Percentiles rank a stretch among this genome's conserved stretches.
Conservation (phyloP, 495 filamentous ascomycete species). For the Daldinia bambusicola region DNA sequence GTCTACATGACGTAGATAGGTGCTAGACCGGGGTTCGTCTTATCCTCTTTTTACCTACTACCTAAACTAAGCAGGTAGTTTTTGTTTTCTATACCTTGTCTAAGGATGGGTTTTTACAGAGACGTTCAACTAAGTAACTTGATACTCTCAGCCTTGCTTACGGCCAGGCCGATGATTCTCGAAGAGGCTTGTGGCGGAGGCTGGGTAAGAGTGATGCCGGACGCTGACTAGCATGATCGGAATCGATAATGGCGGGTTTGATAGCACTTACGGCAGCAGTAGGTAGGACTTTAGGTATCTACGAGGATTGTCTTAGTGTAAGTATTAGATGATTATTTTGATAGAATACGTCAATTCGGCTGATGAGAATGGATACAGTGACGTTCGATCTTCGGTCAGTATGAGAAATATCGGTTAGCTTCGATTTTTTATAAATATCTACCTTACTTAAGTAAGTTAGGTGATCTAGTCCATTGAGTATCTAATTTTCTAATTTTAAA, state of each 20-base stretch:
- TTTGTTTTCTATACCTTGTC: background rate
- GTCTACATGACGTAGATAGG: no score
- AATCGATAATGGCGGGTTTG: background rate
- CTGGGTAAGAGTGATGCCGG: background rate
- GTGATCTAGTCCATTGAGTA: background rate
- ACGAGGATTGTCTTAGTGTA: background rate
- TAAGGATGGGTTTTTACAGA: background rate
- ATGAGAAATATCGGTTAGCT: background rate
- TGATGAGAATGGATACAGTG: background rate
- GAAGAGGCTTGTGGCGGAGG: background rate
- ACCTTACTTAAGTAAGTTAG: background rate
- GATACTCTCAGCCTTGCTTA: background rate
- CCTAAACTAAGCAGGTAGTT: background rate
- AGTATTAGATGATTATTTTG: background rate
- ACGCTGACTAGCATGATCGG: background rate
- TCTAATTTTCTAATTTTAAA: constrained; percentile 1
- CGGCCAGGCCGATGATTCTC: background rate
- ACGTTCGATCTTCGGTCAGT: background rate
- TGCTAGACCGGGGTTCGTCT: background rate
- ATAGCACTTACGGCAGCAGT: background rate
- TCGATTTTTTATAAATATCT: background rate
- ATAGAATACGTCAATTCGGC: background rate
- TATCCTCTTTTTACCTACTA: background rate
- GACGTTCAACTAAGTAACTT: background rate
- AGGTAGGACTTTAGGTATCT: background rate